A percentile compares a stretch with the other conserved stretches of the same genome.
phyloP scores from a whole-genome alignment of 2,329 filamentous ascomycete species.

The Tympanopsis confertula region DNA sequence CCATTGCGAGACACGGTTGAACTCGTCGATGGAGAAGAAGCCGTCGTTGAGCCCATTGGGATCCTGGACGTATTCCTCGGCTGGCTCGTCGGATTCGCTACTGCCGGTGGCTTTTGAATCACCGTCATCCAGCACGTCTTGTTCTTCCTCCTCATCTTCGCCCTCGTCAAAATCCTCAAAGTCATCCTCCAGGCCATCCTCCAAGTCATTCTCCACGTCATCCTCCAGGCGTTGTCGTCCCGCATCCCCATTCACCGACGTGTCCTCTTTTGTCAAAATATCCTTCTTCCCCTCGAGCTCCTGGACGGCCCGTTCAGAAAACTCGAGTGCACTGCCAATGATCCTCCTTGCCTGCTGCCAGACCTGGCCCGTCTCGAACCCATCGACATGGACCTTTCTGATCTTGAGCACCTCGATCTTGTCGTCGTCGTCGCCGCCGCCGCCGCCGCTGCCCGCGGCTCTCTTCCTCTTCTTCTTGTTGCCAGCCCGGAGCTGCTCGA shows the following conservation, averaged over 20 bases:
- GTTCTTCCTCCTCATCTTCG: constrained; percentile 18
- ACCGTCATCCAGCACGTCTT: constrained; percentile 21
- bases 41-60: constrained; percentile 84
- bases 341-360: constrained; percentile 90
- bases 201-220: constrained; percentile 13
- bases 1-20: constrained; percentile 86
- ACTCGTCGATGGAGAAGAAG: constrained; percentile 95
- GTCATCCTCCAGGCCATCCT: constrained; percentile 23
- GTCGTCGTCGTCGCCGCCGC: constrained; percentile 29
- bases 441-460: no score
- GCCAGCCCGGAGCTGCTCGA: constrained; percentile 51
- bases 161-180: constrained; percentile 21
- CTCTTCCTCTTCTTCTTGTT: constrained; percentile 66
- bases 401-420: constrained; percentile 55
- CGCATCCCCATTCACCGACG: constrained; percentile 22
- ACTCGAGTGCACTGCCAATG: constrained; percentile 43
- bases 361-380: constrained; percentile 78
- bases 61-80: constrained; percentile 55
- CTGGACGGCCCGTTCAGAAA: constrained; percentile 32
- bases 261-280: constrained; percentile 39
- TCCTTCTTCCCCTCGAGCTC: constrained; percentile 41
- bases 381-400: constrained; percentile 73
- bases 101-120: constrained; percentile 31
- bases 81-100: constrained; percentile 31
- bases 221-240: constrained; percentile 9